Evolutionary conservation across 208 protist genomes (phyloP), one percentile per base, ranked within the genome.

Genomic region (Trypanosoma rangeli): DNA sequence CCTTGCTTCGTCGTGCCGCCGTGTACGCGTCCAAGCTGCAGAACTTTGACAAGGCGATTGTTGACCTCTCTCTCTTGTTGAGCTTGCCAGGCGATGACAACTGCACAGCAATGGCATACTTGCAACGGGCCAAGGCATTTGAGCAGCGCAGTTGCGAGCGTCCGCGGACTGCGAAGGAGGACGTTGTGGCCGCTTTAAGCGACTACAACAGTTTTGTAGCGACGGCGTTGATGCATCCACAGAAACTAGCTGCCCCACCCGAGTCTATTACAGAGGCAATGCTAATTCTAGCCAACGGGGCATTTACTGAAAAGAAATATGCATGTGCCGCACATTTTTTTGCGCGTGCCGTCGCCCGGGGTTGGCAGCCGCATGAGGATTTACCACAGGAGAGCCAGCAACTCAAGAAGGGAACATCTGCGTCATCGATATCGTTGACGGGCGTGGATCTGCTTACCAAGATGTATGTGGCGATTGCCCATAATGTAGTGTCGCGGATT

Each of bases 241-340:
- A 64, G 20, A 52, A 62, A 49, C 49, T 50, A 57, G n/a, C 26
- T 49, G 50, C 42, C 70, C 67, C 52, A 39, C 75, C 85, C 3
- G 60, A 70, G 44, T 69, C 70, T 35, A 79, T 94, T 71, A 89
- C 85, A 13, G 81, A 87, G n/a, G 88, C 90, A 3, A 83, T 95
- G 73, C 70, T 95, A 20, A 83, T 86, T 35, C 77, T 95, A 31
- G 90, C 90, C 18, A 89, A 84, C 62, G 90, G 90, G n/a, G 87
- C 87, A 33, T 92, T 89, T 74, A 64, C 69, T 16, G 73, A 79
- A 39, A 74, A 75, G 26, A 68, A 87, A 20, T 90, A 85, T 68
- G 49, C 46, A 18, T 73, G 78, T 67, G 85, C 90, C 20, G 78
- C 86, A 28, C 46, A 46, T 60, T 94, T 87, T 69, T 95, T 95